Evolutionary conservation across 1,284 basidiomycete genomes (phyloP).

Genomic region (Boletus semigastroideus): DNA sequence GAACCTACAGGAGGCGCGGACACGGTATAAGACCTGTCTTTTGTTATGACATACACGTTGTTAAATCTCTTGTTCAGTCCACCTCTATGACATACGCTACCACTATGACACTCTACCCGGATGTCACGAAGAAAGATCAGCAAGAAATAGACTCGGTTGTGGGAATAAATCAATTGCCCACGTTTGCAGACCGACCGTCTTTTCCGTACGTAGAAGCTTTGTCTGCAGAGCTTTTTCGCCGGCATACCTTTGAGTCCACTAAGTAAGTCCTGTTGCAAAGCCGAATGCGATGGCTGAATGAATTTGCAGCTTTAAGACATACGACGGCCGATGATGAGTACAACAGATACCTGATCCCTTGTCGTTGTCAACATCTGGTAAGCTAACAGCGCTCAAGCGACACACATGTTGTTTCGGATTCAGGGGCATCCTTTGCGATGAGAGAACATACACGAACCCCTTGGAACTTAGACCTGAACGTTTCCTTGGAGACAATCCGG

Average conservation of each 20-base stretch:
- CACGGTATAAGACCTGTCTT: constrained; percentile 5
- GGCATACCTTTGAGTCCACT: constrained; percentile 51
- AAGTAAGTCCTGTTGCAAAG: constrained; percentile 35
- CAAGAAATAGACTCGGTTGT: constrained; percentile 57
- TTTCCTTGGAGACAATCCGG: constrained; percentile 27
- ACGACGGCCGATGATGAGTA: constrained; percentile 45
- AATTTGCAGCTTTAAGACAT: constrained; percentile 40
- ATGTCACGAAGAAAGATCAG: constrained; percentile 46
- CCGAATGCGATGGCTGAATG: neutral
- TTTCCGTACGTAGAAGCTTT: constrained; percentile 31
- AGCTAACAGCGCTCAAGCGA: neutral
- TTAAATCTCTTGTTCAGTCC: neutral
- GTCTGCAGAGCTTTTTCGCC: constrained; percentile 54
- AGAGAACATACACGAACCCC: constrained; percentile 12
- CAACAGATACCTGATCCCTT: constrained; percentile 21
- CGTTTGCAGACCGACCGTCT: constrained; percentile 26
- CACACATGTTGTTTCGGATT: neutral
- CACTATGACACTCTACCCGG: constrained; percentile 26
- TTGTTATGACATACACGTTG: neutral
- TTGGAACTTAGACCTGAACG: constrained; percentile 23
- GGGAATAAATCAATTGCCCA: constrained; percentile 40
- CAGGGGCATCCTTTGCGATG: constrained; percentile 20
- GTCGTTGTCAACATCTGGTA: constrained; percentile 26
- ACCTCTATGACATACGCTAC: constrained; percentile 9
- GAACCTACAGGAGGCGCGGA: constrained; percentile 12